phyloP scores from a whole-genome alignment of 192 early-diverging fungal genomes.

The Podochytrium sp. region DNA sequence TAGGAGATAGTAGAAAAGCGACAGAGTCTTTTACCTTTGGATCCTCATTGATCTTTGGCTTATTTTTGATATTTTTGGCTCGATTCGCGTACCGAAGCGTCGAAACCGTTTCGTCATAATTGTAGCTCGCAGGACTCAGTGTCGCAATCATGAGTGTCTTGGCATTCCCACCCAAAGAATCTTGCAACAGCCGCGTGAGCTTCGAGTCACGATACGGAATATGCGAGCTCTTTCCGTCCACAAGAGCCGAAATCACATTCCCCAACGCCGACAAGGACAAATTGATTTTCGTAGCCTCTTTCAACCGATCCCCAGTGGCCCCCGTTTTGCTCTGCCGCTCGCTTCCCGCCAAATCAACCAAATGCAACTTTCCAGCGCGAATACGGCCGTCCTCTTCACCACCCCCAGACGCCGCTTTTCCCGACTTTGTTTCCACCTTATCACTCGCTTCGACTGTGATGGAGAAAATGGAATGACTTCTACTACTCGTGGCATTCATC shows the following conservation, averaged over 20 bases:
- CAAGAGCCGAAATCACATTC: conserved; percentile 68
- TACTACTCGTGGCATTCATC: conserved; percentile 84
- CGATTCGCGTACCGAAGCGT: conserved; percentile 68
- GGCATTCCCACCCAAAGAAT: conserved; percentile 68
- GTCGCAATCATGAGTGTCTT: conserved; percentile 71
- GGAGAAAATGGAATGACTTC: conserved; percentile 68
- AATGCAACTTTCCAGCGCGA: conserved; percentile 66
- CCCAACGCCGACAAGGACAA: conserved; percentile 64
- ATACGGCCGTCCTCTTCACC: conserved; percentile 54
- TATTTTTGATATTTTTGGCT: conserved; percentile 73
- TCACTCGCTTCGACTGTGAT: conserved; percentile 68
- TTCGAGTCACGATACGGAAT: conserved; percentile 71
- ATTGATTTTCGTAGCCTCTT: conserved; percentile 73
- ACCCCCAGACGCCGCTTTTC: not conserved
- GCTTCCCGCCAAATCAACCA: conserved; percentile 67
- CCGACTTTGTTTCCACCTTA: conserved; percentile 9
- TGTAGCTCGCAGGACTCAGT: conserved; percentile 63
- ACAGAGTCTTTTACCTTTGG: conserved; percentile 50
- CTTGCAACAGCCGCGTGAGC: conserved; percentile 66
- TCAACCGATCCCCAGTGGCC: conserved; percentile 61
- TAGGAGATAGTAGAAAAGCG: conserved; percentile 5
- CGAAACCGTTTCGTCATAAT: conserved; percentile 68
- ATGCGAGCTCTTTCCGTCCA: conserved; percentile 66
- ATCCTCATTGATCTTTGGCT: conserved; percentile 73
- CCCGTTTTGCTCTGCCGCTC: conserved; percentile 68